Base-by-base conservation (phyloP, 208 protist species). In the Trypanosoma rangeli region DNA sequence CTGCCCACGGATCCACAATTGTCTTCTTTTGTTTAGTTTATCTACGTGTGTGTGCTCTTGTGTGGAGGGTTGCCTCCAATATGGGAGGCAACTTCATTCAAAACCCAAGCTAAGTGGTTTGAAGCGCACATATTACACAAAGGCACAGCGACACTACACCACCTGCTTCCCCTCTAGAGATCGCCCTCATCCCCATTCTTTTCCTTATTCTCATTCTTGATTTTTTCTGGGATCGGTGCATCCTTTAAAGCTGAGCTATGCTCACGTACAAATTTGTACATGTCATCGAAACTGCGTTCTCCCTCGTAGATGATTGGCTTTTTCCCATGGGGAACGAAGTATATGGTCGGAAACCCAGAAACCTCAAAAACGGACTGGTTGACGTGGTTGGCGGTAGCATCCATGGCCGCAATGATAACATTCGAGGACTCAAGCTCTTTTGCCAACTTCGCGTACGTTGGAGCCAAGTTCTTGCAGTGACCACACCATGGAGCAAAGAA, bases 401-500 rank as follows among this genome's bases (percentile, higher is more conserved):
- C 89, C 13, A 94, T 69, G 52, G 85, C 84, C 46, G 70, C 91
- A 68, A 96, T 73, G 28, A 89, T 73, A 24, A 96, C 37, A 44
- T 79, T 26, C 39, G 72, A 66, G 42, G 64, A 63, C 16, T 80
- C 67, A 49, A 96, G 80, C 33, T 84, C 73, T 68, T 81, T 72
- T 1, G 73, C 82, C n/a, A 83, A 13, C 33, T 73, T 73, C n/a
- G 60, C 73, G 53, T 82, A 86, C 16, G 76, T 82, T 10, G 58
- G 60, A 12, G 72, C 83, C 64, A 93, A 79, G 18, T 57, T 63
- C 83, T 89, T 89, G 76, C 88, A 93, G 73, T 94, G 81, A 4
- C 81, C 78, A 68, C 94, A 98, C 94, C 92, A 97, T 65, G 90
- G 86, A n/a, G 92, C 88, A 69, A 94, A 98, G 49, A 98, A 97